These are phyloP conservation scores for Blastosporella zonata DNA, from an alignment of 1,284 basidiomycete species.

Conservation along the genomic window DNA sequence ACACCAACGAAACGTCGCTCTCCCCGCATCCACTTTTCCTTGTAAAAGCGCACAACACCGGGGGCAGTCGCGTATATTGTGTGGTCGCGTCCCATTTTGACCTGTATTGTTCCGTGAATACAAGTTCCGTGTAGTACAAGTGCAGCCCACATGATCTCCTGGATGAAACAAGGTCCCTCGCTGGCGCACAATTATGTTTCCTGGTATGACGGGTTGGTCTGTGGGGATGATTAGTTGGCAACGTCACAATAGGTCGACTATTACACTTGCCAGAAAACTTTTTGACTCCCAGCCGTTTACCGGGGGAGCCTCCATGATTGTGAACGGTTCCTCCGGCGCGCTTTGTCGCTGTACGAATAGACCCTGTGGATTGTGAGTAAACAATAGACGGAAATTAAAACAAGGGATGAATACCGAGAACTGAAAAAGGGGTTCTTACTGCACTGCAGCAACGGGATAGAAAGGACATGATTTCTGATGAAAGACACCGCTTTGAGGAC, in stretches of 20 bases:
- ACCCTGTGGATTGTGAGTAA: slow-evolving; percentile 38
- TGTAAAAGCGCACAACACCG: slow-evolving; percentile 92
- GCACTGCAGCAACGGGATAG: slow-evolving; percentile 38
- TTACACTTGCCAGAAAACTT: slow-evolving; percentile 79
- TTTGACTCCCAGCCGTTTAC: slow-evolving; percentile 89
- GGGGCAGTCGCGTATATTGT: slow-evolving; percentile 87
- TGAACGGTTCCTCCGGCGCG: slow-evolving; percentile 89
- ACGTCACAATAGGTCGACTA: slow-evolving; percentile 1
- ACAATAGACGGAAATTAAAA: slow-evolving; percentile 7
- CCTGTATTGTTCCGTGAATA: slow-evolving; percentile 44
- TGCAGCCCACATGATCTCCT: slow-evolving; percentile 75
- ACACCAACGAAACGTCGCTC: slow-evolving; percentile 83
- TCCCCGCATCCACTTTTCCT: slow-evolving; percentile 62
- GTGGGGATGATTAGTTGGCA: slow-evolving; percentile 5
- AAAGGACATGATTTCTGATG: slow-evolving; percentile 15
- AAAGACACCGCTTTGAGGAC: slow-evolving; percentile 5
- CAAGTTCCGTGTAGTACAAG: slow-evolving; percentile 6
- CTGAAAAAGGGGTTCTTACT: slow-evolving; percentile 45
- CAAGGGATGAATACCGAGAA: slow-evolving; percentile 39
- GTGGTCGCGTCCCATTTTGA: slow-evolving; percentile 88
- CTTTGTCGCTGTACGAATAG: slow-evolving; percentile 91
- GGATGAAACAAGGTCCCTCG: slow-evolving; percentile 88
- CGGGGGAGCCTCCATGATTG: slow-evolving; percentile 89
- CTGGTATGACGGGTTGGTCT: slow-evolving; percentile 87
- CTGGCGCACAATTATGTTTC: slow-evolving; percentile 92